Evolutionary conservation across 2,329 filamentous ascomycete species (phyloP).

Genomic region (Trichoderma lentiforme): DNA sequence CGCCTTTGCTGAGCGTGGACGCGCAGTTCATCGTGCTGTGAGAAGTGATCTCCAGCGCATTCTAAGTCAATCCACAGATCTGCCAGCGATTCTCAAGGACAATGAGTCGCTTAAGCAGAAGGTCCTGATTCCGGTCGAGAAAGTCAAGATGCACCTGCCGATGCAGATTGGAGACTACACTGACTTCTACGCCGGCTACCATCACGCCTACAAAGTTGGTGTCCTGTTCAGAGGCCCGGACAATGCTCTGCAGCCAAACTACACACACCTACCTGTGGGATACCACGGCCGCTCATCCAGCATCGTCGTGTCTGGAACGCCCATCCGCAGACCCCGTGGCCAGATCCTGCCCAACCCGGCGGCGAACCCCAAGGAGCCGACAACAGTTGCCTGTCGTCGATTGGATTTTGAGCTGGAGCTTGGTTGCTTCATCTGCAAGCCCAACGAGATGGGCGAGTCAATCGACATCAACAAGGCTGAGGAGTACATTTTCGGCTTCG

Average conservation of each 20-base stretch:
- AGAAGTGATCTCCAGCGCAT: slow-evolving; percentile 66
- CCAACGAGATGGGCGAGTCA: slow-evolving; percentile 64
- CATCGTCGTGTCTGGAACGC: slow-evolving; percentile 70
- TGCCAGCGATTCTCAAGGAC: slow-evolving; percentile 34
- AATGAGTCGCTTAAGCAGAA: slow-evolving; percentile 32
- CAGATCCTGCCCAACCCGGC: slow-evolving; percentile 58
- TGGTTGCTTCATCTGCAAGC: slow-evolving; percentile 67
- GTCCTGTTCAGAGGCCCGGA: slow-evolving; percentile 69
- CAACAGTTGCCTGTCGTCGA: slow-evolving; percentile 56
- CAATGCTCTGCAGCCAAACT: slow-evolving; percentile 77
- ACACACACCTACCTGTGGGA: slow-evolving; percentile 74
- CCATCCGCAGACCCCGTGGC: slow-evolving; percentile 68
- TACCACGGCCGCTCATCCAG: slow-evolving; percentile 79
- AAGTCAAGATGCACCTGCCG: slow-evolving; percentile 66
- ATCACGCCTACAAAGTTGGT: slow-evolving; percentile 71
- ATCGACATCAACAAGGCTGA: slow-evolving; percentile 65
- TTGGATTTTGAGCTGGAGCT: slow-evolving; percentile 79
- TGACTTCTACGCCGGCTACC: slow-evolving; percentile 77
- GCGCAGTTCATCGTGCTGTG: slow-evolving; percentile 64
- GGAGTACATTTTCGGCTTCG: slow-evolving; percentile 67
- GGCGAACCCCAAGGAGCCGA: slow-evolving; percentile 52
- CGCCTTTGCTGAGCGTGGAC: slow-evolving; percentile 52
- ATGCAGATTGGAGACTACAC: slow-evolving; percentile 80
- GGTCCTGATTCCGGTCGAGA: slow-evolving; percentile 32
- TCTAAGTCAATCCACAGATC: slow-evolving; percentile 51